Percentiles rank a stretch among this genome's conserved stretches.
phyloP scores from a whole-genome alignment of 2,329 filamentous ascomycete species.

The Fusarium zealandicum region DNA sequence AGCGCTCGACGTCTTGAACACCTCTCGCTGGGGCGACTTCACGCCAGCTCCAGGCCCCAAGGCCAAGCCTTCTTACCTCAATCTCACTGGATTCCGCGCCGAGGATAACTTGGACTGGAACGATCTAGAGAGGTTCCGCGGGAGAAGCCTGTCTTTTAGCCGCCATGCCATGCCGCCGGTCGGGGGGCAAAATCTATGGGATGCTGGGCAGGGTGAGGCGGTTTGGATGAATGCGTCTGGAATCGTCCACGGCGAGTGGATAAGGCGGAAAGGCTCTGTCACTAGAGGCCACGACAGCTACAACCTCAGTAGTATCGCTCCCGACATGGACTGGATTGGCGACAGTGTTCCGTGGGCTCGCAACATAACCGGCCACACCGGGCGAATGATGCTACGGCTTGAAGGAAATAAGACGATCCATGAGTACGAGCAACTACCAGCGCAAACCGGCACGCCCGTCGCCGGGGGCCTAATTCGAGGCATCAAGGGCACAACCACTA shows the following conservation, averaged over 20 bases:
- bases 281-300: conserved; percentile 56
- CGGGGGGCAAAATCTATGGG: conserved; percentile 52
- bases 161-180: conserved; percentile 57
- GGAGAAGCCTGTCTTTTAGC: conserved; percentile 69
- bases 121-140: conserved; percentile 70
- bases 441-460: conserved; percentile 45
- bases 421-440: conserved; percentile 52
- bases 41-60: conserved; percentile 47
- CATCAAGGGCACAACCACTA: conserved; percentile 71
- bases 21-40: conserved; percentile 68
- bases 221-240: conserved; percentile 84
- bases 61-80: conserved; percentile 61
- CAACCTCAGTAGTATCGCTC: conserved; percentile 71
- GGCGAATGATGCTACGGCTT: conserved; percentile 71
- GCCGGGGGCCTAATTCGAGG: conserved; percentile 68
- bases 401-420: conserved; percentile 64
- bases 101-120: conserved; percentile 82
- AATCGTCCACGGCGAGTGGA: conserved; percentile 78
- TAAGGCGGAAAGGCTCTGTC: conserved; percentile 61
- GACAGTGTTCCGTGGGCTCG: conserved; percentile 70
- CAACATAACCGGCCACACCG: conserved; percentile 79
- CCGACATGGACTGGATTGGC: conserved; percentile 70
- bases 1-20: conserved; percentile 62
- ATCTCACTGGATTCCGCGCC: conserved; percentile 78
- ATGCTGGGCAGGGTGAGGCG: conserved; percentile 48